Conservation (phyloP, 352 stramenopile species). For the Phytophthora gonapodyides region DNA sequence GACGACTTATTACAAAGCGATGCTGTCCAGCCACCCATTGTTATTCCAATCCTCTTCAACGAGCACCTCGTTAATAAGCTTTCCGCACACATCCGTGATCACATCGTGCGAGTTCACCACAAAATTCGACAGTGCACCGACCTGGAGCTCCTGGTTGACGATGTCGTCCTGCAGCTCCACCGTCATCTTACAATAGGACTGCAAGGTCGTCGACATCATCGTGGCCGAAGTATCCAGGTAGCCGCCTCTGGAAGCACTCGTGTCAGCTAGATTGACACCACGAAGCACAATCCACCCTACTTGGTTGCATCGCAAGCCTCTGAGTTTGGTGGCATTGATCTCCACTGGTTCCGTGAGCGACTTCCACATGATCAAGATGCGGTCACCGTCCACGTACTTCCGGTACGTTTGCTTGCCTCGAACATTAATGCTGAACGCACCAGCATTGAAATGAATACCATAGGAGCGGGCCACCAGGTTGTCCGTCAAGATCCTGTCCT, state of each 20-base stretch:
- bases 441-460: slow-evolving; percentile 30
- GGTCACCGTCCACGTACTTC: slow-evolving; percentile 41
- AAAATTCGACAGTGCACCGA: slow-evolving; percentile 50
- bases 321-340: slow-evolving; percentile 39
- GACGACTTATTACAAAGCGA: slow-evolving; percentile 10
- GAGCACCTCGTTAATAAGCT: slow-evolving; percentile 43
- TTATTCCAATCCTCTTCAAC: slow-evolving; percentile 56
- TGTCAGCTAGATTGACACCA: slow-evolving; percentile 9
- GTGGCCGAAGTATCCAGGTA: slow-evolving; percentile 6
- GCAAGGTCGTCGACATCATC: slow-evolving; percentile 44
- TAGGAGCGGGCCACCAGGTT: slow-evolving; percentile 39
- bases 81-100: slow-evolving; percentile 34
- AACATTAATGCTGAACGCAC: slow-evolving; percentile 38
- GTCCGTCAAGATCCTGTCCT: slow-evolving; percentile 37
- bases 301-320: slow-evolving; percentile 39
- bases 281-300: slow-evolving; percentile 38
- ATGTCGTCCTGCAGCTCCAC: slow-evolving; percentile 57
- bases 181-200: slow-evolving; percentile 57
- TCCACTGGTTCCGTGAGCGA: slow-evolving; percentile 51
- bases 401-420: slow-evolving; percentile 53
- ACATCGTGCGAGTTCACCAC: slow-evolving; percentile 45
- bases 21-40: slow-evolving; percentile 32
- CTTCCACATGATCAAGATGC: slow-evolving; percentile 51
- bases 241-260: not conserved
- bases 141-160: slow-evolving; percentile 46